Conservation (phyloP, 2,329 filamentous ascomycete genomes). For the Phaeoacremonium minimum region DNA sequence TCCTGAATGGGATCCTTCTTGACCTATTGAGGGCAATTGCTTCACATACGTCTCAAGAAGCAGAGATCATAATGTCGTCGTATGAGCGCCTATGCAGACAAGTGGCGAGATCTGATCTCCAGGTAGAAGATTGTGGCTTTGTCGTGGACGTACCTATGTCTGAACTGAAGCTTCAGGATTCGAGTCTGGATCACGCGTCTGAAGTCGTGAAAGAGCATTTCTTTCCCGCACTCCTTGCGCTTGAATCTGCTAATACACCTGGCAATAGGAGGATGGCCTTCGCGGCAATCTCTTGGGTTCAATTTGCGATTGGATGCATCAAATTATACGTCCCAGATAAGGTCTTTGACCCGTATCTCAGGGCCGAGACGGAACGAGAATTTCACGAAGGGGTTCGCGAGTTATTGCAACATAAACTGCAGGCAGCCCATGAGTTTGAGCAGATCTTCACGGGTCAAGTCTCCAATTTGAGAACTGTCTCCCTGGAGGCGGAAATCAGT, state of each 20-base stretch:
- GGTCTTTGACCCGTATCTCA: slow-evolving; percentile 74
- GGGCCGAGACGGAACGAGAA: slow-evolving; percentile 60
- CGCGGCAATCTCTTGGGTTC: slow-evolving; percentile 65
- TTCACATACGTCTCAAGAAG: too few species aligned
- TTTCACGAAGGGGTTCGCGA: slow-evolving; percentile 50
- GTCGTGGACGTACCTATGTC: slow-evolving; percentile 19
- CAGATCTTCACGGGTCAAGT: slow-evolving; percentile 61
- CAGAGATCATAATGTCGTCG: too few species aligned
- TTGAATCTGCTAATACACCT: slow-evolving; percentile 28
- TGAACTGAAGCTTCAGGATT: too few species aligned
- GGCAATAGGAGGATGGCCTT: slow-evolving; percentile 20
- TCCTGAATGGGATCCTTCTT: too few species aligned
- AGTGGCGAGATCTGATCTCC: too few species aligned
- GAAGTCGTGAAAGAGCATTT: slow-evolving; percentile 36
- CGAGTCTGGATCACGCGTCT: slow-evolving; percentile 26
- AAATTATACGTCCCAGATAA: slow-evolving; percentile 82
- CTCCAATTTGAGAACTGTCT: slow-evolving; percentile 61
- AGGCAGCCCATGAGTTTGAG: slow-evolving; percentile 63
- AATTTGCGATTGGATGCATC: slow-evolving; percentile 70
- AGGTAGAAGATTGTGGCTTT: slow-evolving; percentile 16
- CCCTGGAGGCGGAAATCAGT: slow-evolving; percentile 58
- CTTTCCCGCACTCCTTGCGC: slow-evolving; percentile 37
- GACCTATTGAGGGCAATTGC: too few species aligned
- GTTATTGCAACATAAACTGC: slow-evolving; percentile 51
- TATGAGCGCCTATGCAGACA: too few species aligned